Base-by-base conservation (phyloP, 768 basidiomycete genomes). In the Lactarius hatsudake region DNA sequence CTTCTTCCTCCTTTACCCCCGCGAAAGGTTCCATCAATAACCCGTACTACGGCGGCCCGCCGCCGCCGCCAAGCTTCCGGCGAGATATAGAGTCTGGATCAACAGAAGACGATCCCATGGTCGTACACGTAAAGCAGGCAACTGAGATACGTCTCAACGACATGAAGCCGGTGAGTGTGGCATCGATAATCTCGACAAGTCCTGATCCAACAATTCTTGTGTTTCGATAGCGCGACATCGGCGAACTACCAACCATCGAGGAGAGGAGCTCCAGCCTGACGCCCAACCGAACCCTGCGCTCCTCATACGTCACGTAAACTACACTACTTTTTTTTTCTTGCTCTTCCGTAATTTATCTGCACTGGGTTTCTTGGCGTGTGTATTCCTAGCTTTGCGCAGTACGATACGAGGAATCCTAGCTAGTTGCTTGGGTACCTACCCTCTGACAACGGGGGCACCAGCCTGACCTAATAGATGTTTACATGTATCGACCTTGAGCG, bases 131-230 rank as follows among this genome's bases (percentile, higher is more conserved):
- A 36, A 48, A 17, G 38, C 30, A 32, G 55, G 61, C 65, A 28
- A 66, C 65, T 10, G 65, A 66, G 43, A 45, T 66, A 18, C 34
- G 28, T n/a, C 53, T 62, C 6, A 34, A 58, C 36, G 15, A 58
- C 34, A 8, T 62, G 12, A 26, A 1, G 18, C 7, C 9, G 17
- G 64, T 61, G 32, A 38, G 64, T 28, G 36, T 5, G 13, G 51
- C 51, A 6, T 53, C 17, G 26, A 26, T 28, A 26, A 7, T 48
- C 12, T 38, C 36, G 36, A 38, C 36, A 38, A 38, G 36, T 38
- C 36, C 20, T 30, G 20, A 51, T 20, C 12, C 42, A 9, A 64
- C 13, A 2, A 53, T 4, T 8, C 4, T 34, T 12, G n/a, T 15
- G 0, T 28, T 8, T 13, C 26, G 32, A 5, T 18, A 64, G 58